Base-by-base conservation (phyloP, 2,329 filamentous ascomycete genomes). In the Fusarium compactum region DNA sequence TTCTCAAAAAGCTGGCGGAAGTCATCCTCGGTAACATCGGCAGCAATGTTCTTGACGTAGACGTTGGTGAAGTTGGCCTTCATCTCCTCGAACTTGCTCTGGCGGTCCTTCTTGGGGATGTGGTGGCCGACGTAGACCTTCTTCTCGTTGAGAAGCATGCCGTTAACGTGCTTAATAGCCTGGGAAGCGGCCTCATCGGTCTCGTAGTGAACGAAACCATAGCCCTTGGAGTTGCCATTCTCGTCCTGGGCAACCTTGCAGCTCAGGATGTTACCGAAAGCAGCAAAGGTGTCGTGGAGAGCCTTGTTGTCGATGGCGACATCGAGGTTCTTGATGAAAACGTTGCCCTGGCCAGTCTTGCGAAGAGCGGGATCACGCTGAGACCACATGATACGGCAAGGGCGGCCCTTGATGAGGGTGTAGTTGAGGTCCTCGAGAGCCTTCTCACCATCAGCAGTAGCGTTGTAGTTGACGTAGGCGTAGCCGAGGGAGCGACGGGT, bases 81-180 rank as follows among this genome's bases (percentile, higher is more conserved):
- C 95, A 99, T 99, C 89, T 99, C 96, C 87, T 99, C 96, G 77
- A 98, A 98, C 87, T 99, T 99, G 93, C 94, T 97, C 89, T 98
- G 96, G 78, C 96, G 95, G 81, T 99, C 96, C 89, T 98, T 98
- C 92, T 98, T 98, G 82, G 96, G 95, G 78, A 99, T 98, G 85
- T 99, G 96, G 85, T 98, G 95, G 72, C 96, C 96, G 76, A 99
- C 96, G 77, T 97, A 99, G 72, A 99, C 96, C 90, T 99, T 99
- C 92, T 99, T 99, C 90, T 99, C 96, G 86, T 99, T 99, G 80
- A 99, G 85, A 82, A 99, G 87, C 96, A 99, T 99, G 82, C 96
- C 96, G 83, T 99, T 99, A 80, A 99, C 96, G 79, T 97, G 95
- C 89, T 98, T 98, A 89, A 99, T 99, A 79, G 96, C 96, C 81